A percentile compares a stretch with the other conserved stretches of the same genome.
phyloP scores from a whole-genome alignment of 768 basidiomycete species.

The Sporobolomyces roseus region DNA sequence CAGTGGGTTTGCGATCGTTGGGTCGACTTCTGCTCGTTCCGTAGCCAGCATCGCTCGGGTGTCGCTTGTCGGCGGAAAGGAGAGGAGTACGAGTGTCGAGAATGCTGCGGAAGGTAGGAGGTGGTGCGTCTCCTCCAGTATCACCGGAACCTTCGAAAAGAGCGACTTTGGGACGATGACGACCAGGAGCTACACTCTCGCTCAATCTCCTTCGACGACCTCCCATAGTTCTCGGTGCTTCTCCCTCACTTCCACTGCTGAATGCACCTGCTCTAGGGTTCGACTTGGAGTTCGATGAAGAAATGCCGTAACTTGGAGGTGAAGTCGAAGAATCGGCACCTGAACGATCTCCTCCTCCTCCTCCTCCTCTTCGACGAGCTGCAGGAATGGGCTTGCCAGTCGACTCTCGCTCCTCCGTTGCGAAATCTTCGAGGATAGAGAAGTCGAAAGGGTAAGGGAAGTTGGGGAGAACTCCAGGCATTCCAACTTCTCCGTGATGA shows the following conservation, averaged over 20 bases:
- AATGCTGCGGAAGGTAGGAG: slow-evolving; percentile 28
- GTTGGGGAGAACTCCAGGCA: slow-evolving; percentile 44
- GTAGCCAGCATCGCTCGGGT: slow-evolving; percentile 36
- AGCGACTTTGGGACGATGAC: slow-evolving; percentile 72
- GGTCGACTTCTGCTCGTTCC: slow-evolving; percentile 26
- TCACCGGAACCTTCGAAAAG: slow-evolving; percentile 65
- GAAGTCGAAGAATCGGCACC: not conserved
- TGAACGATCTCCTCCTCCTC: slow-evolving; percentile 2
- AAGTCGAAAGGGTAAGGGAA: slow-evolving; percentile 68
- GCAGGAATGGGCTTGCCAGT: slow-evolving; percentile 58
- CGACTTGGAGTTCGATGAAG: slow-evolving; percentile 10
- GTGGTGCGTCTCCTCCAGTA: not conserved
- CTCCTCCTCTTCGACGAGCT: slow-evolving; percentile 10
- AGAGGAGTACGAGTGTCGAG: slow-evolving; percentile 52
- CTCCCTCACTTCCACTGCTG: slow-evolving; percentile 40
- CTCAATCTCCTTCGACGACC: slow-evolving; percentile 80
- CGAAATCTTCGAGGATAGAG: slow-evolving; percentile 69
- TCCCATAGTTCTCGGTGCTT: slow-evolving; percentile 47
- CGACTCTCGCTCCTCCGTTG: slow-evolving; percentile 62
- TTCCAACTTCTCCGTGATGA: slow-evolving; percentile 31
- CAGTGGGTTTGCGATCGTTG: slow-evolving; percentile 37
- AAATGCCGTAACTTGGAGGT: slow-evolving; percentile 30
- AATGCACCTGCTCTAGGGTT: slow-evolving; percentile 18
- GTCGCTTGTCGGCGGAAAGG: slow-evolving; percentile 35
- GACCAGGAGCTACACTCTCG: slow-evolving; percentile 63